Conservation (phyloP, 176 grass and related monocot species). For the Triticum urartu region DNA sequence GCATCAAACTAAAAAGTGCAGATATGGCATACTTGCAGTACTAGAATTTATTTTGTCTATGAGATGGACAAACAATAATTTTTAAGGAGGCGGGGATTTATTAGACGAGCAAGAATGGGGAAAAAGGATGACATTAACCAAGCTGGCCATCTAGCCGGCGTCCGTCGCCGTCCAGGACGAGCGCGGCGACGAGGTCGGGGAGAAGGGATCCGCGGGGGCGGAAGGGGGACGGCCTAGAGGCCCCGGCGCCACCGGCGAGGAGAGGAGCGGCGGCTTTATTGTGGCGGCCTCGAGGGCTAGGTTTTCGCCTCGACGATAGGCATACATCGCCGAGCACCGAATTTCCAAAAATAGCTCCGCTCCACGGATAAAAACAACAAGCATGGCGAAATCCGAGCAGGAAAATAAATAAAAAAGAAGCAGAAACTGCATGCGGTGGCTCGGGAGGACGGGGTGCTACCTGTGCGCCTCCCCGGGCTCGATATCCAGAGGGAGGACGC, state of each 20-base stretch:
- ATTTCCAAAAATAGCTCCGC: not conserved
- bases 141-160: too few species aligned
- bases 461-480: conserved; percentile 25
- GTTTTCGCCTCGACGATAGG: too few species aligned
- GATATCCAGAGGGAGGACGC: conserved; percentile 40
- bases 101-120: not conserved
- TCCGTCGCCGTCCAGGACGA: too few species aligned
- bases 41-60: not conserved
- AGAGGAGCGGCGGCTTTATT: too few species aligned
- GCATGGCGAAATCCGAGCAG: not conserved
- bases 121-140: too few species aligned
- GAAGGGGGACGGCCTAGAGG: too few species aligned
- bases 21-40: not conserved
- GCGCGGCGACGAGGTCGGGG: too few species aligned
- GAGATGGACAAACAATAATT: not conserved
- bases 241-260: too few species aligned
- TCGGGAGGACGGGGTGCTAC: not conserved
- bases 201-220: too few species aligned
- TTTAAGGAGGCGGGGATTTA: too few species aligned
- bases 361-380: not conserved
- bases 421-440: not conserved
- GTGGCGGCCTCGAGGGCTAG: too few species aligned
- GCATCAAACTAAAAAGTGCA: not conserved
- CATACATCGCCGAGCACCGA: not conserved
- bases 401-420: not conserved